Evolutionary conservation across 1,284 basidiomycete species (phyloP).

Genomic region (Puccinia novopanici): DNA sequence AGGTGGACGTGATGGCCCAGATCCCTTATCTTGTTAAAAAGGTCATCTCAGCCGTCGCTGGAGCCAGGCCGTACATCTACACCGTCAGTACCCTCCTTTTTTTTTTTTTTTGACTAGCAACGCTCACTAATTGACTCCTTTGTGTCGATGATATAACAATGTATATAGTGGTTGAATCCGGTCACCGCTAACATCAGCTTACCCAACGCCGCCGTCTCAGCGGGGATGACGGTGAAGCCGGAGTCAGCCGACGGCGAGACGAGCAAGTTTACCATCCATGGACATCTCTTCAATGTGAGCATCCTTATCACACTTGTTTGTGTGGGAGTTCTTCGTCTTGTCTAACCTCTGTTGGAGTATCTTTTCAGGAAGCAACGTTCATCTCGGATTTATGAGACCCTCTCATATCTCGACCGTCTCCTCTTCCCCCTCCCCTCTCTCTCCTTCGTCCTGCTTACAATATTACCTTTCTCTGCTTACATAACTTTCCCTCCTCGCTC

Average conservation of each 20-base stretch:
- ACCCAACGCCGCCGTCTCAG: background rate
- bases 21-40: slow-evolving; percentile 88
- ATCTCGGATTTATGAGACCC: slow-evolving; percentile 29
- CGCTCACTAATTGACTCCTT: background rate
- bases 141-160: no score
- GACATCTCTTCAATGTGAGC: slow-evolving; percentile 44
- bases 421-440: no score
- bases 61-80: slow-evolving; percentile 89
- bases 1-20: slow-evolving; percentile 93
- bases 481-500: no score
- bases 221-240: background rate
- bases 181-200: slow-evolving; percentile 21
- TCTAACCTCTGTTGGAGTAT: background rate
- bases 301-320: no score
- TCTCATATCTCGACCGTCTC: no score
- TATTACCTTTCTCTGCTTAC: no score
- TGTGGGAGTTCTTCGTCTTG: no score
- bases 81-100: slow-evolving; percentile 12
- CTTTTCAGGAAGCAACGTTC: slow-evolving; percentile 44
- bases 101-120: background rate
- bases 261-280: slow-evolving; percentile 16
- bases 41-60: slow-evolving; percentile 84
- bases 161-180: slow-evolving; percentile 22
- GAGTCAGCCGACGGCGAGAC: background rate
- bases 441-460: no score